Evolutionary conservation across 139 green algal genomes (phyloP).

Genomic region (Zygnema cylindricum): DNA sequence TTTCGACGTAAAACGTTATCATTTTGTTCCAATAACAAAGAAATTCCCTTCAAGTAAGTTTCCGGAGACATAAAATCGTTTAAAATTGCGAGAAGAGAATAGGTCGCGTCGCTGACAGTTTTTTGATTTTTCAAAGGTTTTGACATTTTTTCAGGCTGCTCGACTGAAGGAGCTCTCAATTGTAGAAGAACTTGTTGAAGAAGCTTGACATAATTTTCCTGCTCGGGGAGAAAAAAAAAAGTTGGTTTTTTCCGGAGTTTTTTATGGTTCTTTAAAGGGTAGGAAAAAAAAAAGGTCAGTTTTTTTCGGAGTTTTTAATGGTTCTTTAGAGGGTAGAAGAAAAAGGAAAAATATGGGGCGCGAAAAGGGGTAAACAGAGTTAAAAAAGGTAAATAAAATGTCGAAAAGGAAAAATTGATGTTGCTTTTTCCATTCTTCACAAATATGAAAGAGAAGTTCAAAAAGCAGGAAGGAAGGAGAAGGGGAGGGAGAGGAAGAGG

Average conservation of each 20-base stretch:
- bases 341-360: no score
- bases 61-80: constrained; percentile 29
- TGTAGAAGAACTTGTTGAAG: constrained; percentile 37
- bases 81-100: constrained; percentile 38
- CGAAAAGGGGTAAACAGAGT: no score
- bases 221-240: neutral
- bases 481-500: neutral
- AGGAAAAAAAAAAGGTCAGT: no score
- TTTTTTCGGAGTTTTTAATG: no score
- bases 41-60: constrained; percentile 40
- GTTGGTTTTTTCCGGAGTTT: no score
- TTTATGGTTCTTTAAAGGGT: no score
- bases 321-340: no score
- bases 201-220: constrained; percentile 29
- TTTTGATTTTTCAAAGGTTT: neutral
- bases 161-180: constrained; percentile 5
- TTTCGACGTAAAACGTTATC: constrained; percentile 37
- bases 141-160: neutral
- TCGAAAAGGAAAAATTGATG: no score
- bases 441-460: neutral
- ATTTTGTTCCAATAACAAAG: constrained; percentile 13
- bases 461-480: neutral
- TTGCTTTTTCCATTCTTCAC: no score
- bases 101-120: neutral
- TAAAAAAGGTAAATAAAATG: no score